Evolutionary conservation across 1,284 basidiomycete genomes (phyloP).

Genomic region (Takashimella tepidaria): DNA sequence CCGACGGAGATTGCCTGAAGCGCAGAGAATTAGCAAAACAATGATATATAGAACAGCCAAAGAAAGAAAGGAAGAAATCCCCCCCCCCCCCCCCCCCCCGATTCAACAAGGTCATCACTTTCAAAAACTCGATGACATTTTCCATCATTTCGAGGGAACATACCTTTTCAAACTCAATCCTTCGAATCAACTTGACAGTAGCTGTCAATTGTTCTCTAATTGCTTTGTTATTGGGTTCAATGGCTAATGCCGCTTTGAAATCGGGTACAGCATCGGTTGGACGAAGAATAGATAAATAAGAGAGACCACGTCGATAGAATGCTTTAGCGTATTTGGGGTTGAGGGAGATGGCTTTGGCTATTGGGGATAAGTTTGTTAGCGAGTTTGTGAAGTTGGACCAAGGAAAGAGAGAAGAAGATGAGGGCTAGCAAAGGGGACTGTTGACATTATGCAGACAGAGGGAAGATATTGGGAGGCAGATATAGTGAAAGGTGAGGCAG

Average conservation of each 20-base stretch:
- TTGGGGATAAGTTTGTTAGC: not conserved
- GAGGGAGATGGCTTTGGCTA: conserved; percentile 79
- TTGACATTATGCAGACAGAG: too few species aligned
- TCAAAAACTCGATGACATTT: too few species aligned
- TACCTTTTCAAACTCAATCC: conserved; percentile 84
- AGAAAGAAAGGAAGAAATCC: not conserved
- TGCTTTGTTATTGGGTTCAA: conserved; percentile 82
- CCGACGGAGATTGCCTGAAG: conserved; percentile 78
- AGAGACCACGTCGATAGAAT: conserved; percentile 72
- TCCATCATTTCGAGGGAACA: conserved; percentile 24
- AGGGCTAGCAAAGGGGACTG: too few species aligned
- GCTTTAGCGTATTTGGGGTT: conserved; percentile 84
- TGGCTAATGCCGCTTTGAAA: conserved; percentile 75
- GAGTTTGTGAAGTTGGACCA: conserved; percentile 5
- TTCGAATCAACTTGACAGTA: conserved; percentile 74
- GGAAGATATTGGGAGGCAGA: too few species aligned
- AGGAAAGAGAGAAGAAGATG: conserved; percentile 1
- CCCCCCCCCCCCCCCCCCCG: too few species aligned
- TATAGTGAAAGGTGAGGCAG: not conserved
- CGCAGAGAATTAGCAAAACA: not conserved
- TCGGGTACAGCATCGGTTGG: conserved; percentile 77
- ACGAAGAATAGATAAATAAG: conserved; percentile 82
- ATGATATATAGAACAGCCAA: not conserved
- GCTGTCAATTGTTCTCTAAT: conserved; percentile 76
- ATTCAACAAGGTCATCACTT: too few species aligned